Conservation (phyloP, 2,329 filamentous ascomycete species). For the Aureobasidium sp. region DNA sequence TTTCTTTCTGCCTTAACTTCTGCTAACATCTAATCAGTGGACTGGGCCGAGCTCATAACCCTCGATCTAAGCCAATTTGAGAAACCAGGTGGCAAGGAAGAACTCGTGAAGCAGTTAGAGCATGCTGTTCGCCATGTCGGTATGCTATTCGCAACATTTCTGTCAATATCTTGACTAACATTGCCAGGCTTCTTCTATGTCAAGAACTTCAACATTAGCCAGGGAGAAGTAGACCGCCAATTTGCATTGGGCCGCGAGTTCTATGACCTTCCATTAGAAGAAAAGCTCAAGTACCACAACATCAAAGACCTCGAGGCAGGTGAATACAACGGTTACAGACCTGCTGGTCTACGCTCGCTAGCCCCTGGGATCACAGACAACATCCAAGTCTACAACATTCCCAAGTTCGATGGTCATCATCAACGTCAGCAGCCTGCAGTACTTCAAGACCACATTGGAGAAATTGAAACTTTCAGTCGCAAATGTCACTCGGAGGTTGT, state of each 20-base stretch:
- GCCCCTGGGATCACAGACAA: slow-evolving; percentile 37
- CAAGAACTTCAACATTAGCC: slow-evolving; percentile 54
- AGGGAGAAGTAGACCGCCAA: slow-evolving; percentile 54
- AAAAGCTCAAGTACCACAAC: slow-evolving; percentile 50
- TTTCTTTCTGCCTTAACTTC: not conserved
- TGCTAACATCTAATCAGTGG: not conserved
- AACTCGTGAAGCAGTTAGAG: slow-evolving; percentile 47
- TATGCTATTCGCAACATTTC: not conserved
- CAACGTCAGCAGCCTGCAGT: slow-evolving; percentile 38
- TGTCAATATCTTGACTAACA: not conserved
- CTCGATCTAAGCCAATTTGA: slow-evolving; percentile 51
- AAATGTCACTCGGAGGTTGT: slow-evolving; percentile 50
- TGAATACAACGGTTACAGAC: slow-evolving; percentile 26
- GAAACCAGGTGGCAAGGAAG: slow-evolving; percentile 47
- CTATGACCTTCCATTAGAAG: slow-evolving; percentile 49
- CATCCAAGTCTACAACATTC: slow-evolving; percentile 54
- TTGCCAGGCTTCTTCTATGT: slow-evolving; percentile 53
- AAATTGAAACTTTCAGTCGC: slow-evolving; percentile 50
- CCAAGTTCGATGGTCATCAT: slow-evolving; percentile 39
- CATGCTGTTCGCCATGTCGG: slow-evolving; percentile 38
- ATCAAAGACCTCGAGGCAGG: slow-evolving; percentile 23
- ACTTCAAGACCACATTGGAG: slow-evolving; percentile 42
- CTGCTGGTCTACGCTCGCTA: slow-evolving; percentile 10
- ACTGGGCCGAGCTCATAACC: slow-evolving; percentile 52
- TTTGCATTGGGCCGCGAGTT: slow-evolving; percentile 55